Percentiles rank a stretch among this genome's conserved stretches.
Evolutionary conservation across 2,329 filamentous ascomycete species (phyloP).

Genomic region (Thelonectria rubi): DNA sequence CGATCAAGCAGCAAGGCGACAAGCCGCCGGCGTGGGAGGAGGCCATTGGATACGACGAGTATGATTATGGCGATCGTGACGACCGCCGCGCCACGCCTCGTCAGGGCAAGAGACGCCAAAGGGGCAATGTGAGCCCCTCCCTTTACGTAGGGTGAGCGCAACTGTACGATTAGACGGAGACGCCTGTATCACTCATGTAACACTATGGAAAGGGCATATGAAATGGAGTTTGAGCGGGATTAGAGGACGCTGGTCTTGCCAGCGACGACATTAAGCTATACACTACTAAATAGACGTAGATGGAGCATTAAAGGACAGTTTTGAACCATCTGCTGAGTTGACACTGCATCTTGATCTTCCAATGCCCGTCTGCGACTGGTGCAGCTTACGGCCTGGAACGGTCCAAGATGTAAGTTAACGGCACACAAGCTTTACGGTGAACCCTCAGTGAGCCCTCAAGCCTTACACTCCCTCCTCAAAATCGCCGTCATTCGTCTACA

Average conservation of each 20-base stretch:
- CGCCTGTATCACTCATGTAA: background rate
- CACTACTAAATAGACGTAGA: background rate
- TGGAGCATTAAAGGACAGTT: too few species aligned
- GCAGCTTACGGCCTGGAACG: too few species aligned
- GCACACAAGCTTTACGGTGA: too few species aligned
- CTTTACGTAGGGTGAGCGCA: background rate
- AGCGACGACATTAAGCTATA: background rate
- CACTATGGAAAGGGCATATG: background rate
- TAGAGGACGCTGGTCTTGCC: background rate
- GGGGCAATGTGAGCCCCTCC: too few species aligned
- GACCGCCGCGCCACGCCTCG: background rate
- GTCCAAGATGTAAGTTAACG: too few species aligned
- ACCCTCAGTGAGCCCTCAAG: too few species aligned
- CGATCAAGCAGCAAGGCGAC: conserved; percentile 16
- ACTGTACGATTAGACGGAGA: background rate
- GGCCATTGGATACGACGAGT: conserved; percentile 2
- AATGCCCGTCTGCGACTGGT: too few species aligned
- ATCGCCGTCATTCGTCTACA: too few species aligned
- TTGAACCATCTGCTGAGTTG: too few species aligned
- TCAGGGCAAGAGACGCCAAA: background rate
- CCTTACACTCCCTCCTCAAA: too few species aligned
- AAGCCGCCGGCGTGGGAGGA: background rate
- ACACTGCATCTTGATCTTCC: too few species aligned
- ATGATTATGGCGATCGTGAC: background rate
- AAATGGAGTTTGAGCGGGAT: background rate